Base-by-base conservation (phyloP, 257 asterid genomes). In the Linderniella brevidens region DNA sequence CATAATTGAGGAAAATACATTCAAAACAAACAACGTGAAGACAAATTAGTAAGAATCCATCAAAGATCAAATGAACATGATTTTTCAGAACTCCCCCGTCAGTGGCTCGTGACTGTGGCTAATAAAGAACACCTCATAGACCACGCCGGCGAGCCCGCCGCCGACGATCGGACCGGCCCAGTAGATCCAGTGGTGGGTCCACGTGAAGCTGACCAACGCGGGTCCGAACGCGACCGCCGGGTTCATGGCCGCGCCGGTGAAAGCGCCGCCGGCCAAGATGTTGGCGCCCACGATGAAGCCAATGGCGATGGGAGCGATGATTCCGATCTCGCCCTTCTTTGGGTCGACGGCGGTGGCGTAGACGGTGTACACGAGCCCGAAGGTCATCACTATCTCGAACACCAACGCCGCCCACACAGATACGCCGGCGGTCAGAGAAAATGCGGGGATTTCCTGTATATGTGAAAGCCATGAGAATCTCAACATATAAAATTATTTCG, bases 201-300 rank as follows among this genome's bases (percentile, higher is more conserved):
- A 66, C 3, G 51, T 63, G 53, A 69, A 67, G 42, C 61, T 63
- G 10, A 71, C 74, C 8, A 71, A 47, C 1, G 78, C 74, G 10
- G 78, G 78, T 1, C 78, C 78, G 13, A 71, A 71, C 3, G 70
- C 52, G 42, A 70, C 73, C 0, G 77, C 73, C 3, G 77, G 77
- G 45, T 70, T 70, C 77, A 70, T 59, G 0, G 77, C 59, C 0
- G 68, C 78, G 9, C 78, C 78, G 41, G 65, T 68, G 41, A 71
- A 71, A 2, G 68, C 60, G 8, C 78, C 78, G 3, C 74, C 78
- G 14, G 55, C 78, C 13, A 71, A 41, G 14, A 66, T 66, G 38
- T 71, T 71, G 9, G 78, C 78, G 9, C 61, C 78, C 13, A 71
- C 78, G 14, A 66, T 66, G 17, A 67, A 56, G 8, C 78, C 78